These are phyloP conservation scores for Hyphodiscus sp. DNA, from an alignment of 2,329 filamentous ascomycete genomes.

Conservation along the genomic window DNA sequence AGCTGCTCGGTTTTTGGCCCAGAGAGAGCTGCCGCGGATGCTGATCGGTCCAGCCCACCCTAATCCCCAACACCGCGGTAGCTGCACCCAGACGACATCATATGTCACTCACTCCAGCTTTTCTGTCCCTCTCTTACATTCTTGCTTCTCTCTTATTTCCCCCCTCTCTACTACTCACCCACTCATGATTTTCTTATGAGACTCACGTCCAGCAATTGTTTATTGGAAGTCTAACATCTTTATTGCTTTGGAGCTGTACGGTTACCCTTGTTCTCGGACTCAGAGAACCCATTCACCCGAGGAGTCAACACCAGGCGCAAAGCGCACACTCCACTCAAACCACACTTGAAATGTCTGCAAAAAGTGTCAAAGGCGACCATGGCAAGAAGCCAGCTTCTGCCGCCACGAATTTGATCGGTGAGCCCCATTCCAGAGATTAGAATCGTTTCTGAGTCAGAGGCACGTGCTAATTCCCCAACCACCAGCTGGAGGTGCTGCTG, in stretches of 20 bases:
- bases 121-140: not conserved
- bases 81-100: not conserved
- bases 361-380: slow-evolving; percentile 46
- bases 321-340: not conserved
- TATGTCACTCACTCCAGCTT: not conserved
- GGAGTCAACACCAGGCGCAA: slow-evolving; percentile 3
- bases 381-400: slow-evolving; percentile 74
- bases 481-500: slow-evolving; percentile 86
- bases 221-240: not conserved
- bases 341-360: slow-evolving; percentile 47
- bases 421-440: slow-evolving; percentile 7
- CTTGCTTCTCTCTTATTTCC: not conserved
- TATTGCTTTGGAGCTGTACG: not conserved
- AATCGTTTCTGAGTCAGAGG: slow-evolving; percentile 3
- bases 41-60: not conserved
- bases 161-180: too few relatives aligned
- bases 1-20: not conserved
- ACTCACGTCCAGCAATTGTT: not conserved
- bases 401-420: slow-evolving; percentile 88
- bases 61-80: not conserved
- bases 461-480: slow-evolving; percentile 9
- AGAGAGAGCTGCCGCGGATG: not conserved
- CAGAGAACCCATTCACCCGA: not conserved
- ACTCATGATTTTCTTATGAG: not conserved
- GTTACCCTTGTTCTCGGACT: not conserved